Conservation (phyloP, 257 asterid genomes). For the Leonotis leonurus region DNA sequence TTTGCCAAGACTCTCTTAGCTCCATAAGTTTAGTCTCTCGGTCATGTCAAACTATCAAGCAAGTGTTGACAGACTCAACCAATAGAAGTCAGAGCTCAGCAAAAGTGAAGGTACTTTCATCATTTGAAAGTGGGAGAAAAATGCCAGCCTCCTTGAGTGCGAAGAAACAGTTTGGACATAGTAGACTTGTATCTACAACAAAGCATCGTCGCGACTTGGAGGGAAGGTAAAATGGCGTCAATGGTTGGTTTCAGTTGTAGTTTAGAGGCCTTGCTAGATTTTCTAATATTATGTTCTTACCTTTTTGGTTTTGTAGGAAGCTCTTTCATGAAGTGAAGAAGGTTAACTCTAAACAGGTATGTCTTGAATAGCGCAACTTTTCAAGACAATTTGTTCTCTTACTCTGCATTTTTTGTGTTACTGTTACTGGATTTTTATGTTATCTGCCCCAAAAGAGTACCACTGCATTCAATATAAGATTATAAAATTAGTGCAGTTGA, state of each 20-base stretch:
- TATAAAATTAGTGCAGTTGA: constrained; percentile 26
- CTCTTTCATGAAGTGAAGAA: constrained; percentile 36
- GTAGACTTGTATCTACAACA: constrained; percentile 25
- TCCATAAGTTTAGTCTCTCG: constrained; percentile 63
- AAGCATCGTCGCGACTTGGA: constrained; percentile 25
- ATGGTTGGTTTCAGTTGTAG: neutral
- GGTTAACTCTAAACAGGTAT: constrained; percentile 42
- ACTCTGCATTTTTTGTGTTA: neutral
- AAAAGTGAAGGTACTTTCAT: constrained; percentile 35
- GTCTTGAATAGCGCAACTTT: neutral
- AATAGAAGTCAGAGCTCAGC: constrained; percentile 35
- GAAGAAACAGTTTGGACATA: constrained; percentile 31
- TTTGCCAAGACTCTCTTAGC: constrained; percentile 72
- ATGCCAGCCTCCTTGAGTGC: constrained; percentile 33
- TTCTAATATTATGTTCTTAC: constrained; percentile 14
- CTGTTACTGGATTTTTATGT: neutral
- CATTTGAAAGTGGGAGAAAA: constrained; percentile 31
- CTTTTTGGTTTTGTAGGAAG: constrained; percentile 36
- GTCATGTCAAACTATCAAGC: constrained; percentile 43
- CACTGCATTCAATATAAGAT: neutral
- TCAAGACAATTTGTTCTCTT: neutral
- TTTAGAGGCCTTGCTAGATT: neutral
- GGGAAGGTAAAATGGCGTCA: constrained; percentile 55
- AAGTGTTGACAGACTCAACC: constrained; percentile 44
- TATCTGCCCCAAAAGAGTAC: neutral